Conservation (phyloP, 106 monocot species). For the Xerophyta viscosa region DNA sequence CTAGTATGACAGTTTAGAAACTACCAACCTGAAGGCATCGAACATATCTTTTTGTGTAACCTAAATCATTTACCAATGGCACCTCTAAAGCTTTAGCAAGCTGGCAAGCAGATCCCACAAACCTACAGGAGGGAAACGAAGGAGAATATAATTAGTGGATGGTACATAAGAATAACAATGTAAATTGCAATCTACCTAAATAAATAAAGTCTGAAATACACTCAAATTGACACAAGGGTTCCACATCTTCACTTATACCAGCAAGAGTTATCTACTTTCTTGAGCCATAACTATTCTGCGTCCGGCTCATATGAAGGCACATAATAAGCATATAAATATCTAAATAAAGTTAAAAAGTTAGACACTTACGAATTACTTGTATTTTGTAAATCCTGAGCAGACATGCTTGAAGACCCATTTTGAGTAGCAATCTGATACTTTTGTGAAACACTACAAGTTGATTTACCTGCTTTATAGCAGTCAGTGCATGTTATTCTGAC, state of each 20-base stretch:
- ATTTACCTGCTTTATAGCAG: slow-evolving; percentile 49
- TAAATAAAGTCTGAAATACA: too few species aligned
- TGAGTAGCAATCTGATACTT: slow-evolving; percentile 79
- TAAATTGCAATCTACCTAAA: neutral
- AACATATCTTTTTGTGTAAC: slow-evolving; percentile 58
- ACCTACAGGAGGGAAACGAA: slow-evolving; percentile 17
- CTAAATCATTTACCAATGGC: slow-evolving; percentile 56
- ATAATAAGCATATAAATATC: neutral
- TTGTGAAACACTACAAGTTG: slow-evolving; percentile 79
- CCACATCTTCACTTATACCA: too few species aligned
- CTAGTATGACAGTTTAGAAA: too few species aligned
- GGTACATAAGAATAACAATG: neutral
- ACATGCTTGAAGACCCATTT: slow-evolving; percentile 47
- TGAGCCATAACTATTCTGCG: too few species aligned
- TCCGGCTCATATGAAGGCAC: neutral
- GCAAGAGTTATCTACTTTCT: too few species aligned
- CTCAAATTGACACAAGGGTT: too few species aligned
- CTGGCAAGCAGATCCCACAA: slow-evolving; percentile 42
- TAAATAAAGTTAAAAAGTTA: neutral
- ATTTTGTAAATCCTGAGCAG: slow-evolving; percentile 80
- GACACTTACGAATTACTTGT: slow-evolving; percentile 86
- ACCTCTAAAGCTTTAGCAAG: slow-evolving; percentile 67
- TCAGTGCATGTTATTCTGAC: neutral
- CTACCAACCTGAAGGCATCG: slow-evolving; percentile 51
- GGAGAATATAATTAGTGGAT: neutral